A percentile compares a stretch with the other conserved stretches of the same genome.
phyloP scores from a whole-genome alignment of 2,329 filamentous ascomycete species.

The Gnomoniopsis smithogilvyi region DNA sequence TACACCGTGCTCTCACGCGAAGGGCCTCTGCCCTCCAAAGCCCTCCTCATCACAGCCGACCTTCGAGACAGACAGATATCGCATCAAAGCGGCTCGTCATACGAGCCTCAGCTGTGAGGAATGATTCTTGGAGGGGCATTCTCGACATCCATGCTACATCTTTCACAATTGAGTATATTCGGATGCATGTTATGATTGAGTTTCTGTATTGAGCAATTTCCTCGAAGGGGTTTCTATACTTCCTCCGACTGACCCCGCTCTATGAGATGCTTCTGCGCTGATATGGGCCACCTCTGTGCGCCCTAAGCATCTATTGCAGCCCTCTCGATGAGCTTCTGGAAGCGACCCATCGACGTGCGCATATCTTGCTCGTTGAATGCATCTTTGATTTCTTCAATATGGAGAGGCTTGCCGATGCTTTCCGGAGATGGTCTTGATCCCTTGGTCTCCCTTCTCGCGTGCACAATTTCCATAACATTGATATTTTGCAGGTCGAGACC shows the following conservation, averaged over 20 bases:
- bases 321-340: background rate
- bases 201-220: too few relatives aligned
- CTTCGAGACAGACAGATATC: too few relatives aligned
- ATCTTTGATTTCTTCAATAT: background rate
- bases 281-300: background rate
- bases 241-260: background rate
- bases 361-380: background rate
- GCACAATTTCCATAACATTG: conserved; percentile 7
- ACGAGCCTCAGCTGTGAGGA: too few relatives aligned
- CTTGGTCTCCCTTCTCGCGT: background rate
- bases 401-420: background rate
- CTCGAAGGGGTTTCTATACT: too few relatives aligned
- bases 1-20: too few relatives aligned
- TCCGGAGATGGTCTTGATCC: background rate
- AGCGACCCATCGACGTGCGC: background rate
- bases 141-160: too few relatives aligned
- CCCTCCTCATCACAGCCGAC: too few relatives aligned
- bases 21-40: too few relatives aligned
- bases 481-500: conserved; percentile 10
- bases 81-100: too few relatives aligned
- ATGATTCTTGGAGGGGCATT: too few relatives aligned
- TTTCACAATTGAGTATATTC: too few relatives aligned
- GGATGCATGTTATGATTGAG: too few relatives aligned
- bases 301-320: background rate
- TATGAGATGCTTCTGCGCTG: background rate